Percentiles rank a stretch among this genome's conserved stretches.
phyloP scores from a whole-genome alignment of 2,329 filamentous ascomycete species.

The Aspergillus sergii region DNA sequence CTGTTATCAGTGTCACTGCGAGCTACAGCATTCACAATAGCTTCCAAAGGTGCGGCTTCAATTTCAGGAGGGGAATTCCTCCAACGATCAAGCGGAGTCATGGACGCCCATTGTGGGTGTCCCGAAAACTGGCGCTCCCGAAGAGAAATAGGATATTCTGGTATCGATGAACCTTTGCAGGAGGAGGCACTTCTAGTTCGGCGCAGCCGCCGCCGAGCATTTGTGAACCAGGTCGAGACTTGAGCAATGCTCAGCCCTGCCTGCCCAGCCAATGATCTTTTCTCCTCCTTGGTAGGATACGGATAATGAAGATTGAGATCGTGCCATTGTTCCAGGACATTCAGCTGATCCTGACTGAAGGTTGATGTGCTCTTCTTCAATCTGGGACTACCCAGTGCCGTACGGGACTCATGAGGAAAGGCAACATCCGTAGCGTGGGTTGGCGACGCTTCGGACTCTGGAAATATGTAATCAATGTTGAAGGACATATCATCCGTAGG shows the following conservation, averaged over 20 bases:
- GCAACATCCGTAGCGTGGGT: not conserved
- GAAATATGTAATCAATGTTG: not conserved
- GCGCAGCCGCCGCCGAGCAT: slow-evolving; percentile 69
- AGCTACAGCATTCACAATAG: slow-evolving; percentile 59
- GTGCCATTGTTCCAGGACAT: not conserved
- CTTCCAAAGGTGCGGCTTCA: slow-evolving; percentile 60
- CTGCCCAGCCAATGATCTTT: slow-evolving; percentile 69
- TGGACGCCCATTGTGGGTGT: not conserved
- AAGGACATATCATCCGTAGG: not conserved
- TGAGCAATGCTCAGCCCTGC: slow-evolving; percentile 76
- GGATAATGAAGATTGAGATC: not conserved
- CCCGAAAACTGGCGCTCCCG: not conserved
- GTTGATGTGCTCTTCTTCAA: not conserved
- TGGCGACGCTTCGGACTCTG: not conserved
- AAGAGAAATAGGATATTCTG: slow-evolving; percentile 46
- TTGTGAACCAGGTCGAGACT: slow-evolving; percentile 84
- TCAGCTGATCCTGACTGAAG: not conserved
- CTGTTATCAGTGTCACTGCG: slow-evolving; percentile 5
- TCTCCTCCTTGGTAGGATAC: slow-evolving; percentile 73
- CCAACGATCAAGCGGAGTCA: slow-evolving; percentile 65
- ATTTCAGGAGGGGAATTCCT: slow-evolving; percentile 63
- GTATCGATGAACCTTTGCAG: slow-evolving; percentile 60
- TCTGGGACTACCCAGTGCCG: not conserved
- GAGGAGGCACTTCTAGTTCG: slow-evolving; percentile 54
- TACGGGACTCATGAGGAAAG: not conserved